Conservation (phyloP, 2,329 filamentous ascomycete species). For the Colletotrichum brevisporum region DNA sequence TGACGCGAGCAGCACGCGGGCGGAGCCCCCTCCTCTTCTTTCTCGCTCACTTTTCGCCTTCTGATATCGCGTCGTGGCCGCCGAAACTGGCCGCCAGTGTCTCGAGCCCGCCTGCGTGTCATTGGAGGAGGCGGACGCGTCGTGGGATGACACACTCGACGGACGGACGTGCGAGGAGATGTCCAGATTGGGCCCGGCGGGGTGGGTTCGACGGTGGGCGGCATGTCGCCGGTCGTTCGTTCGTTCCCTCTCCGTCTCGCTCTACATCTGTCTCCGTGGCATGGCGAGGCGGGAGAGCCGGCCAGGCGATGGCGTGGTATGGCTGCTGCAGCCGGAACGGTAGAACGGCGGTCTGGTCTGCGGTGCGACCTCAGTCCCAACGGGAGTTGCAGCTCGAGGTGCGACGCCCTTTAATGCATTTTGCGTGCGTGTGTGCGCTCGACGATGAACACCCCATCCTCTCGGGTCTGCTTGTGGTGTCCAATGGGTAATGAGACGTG, state of each 20-base stretch:
- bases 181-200: conserved; percentile 21
- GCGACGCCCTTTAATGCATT: background rate
- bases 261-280: background rate
- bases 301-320: conserved; percentile 20
- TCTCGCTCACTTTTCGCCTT: background rate
- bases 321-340: conserved; percentile 24
- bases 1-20: conserved; percentile 25
- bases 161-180: conserved; percentile 2
- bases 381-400: conserved; percentile 11
- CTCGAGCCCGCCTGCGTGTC: conserved; percentile 1
- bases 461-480: background rate
- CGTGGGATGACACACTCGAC: conserved; percentile 5
- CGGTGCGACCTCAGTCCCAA: conserved; percentile 26
- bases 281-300: background rate
- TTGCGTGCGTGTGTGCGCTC: background rate
- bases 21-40: conserved; percentile 17
- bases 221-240: conserved; percentile 8
- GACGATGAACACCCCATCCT: conserved; percentile 20
- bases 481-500: background rate
- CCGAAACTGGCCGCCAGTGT: conserved; percentile 18
- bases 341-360: conserved; percentile 38
- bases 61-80: conserved; percentile 33
- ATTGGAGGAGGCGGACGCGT: background rate
- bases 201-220: conserved; percentile 25
- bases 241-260: background rate